Conservation (phyloP, 805 yeast genomes). For the Teunomyces panamensis region DNA sequence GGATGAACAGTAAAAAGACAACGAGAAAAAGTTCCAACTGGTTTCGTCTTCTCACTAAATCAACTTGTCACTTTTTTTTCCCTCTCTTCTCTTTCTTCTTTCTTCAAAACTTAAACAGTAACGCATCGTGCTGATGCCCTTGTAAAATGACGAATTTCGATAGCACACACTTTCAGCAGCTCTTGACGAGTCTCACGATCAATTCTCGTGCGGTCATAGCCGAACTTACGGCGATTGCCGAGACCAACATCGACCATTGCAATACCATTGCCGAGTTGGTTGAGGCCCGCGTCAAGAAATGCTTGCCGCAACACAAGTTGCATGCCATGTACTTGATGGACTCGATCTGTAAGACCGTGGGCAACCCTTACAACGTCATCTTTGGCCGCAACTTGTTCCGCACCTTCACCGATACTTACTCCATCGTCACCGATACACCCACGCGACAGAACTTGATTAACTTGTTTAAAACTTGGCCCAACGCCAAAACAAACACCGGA, state of each 20-base stretch:
- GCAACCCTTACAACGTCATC: conserved; percentile 41
- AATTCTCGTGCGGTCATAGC: conserved; percentile 37
- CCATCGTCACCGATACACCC: conserved; percentile 36
- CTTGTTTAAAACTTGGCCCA: conserved; percentile 40
- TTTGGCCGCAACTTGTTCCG: conserved; percentile 33
- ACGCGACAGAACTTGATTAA: conserved; percentile 40
- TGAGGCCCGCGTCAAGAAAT: conserved; percentile 34
- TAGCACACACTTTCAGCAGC: conserved; percentile 20
- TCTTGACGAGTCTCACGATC: conserved; percentile 32
- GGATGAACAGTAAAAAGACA: too few relatives aligned
- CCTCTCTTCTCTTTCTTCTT: background rate
- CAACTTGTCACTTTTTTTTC: too few relatives aligned
- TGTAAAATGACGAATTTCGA: conserved; percentile 1
- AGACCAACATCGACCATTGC: conserved; percentile 29
- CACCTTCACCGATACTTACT: conserved; percentile 37
- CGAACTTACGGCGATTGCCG: conserved; percentile 39
- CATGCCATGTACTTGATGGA: conserved; percentile 38
- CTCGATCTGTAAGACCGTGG: conserved; percentile 41
- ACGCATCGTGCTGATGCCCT: background rate
- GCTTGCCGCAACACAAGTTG: conserved; percentile 37
- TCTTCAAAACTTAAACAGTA: background rate
- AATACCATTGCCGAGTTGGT: conserved; percentile 30
- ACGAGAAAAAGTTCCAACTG: too few relatives aligned
- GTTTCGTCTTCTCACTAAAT: too few relatives aligned
- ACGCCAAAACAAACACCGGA: conserved; percentile 33